Conservation (phyloP, 441 rosid genomes). For the Adansonia rubrostipa region DNA sequence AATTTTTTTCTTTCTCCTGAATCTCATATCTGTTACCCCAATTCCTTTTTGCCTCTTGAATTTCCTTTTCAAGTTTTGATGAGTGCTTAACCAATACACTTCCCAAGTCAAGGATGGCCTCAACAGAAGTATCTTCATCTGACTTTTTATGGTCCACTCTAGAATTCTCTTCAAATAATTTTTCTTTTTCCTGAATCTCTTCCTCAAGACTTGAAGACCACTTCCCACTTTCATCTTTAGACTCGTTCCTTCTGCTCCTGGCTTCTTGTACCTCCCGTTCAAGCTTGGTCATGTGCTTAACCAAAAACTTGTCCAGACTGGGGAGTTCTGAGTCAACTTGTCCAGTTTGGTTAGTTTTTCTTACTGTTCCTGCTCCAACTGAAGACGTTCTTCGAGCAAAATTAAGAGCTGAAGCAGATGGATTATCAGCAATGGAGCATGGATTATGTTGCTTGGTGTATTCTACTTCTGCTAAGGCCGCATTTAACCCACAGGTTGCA, state of each 20-base stretch:
- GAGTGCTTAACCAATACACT: slow-evolving; percentile 61
- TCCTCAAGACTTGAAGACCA: slow-evolving; percentile 57
- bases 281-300: slow-evolving; percentile 77
- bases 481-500: slow-evolving; percentile 92
- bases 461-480: slow-evolving; percentile 76
- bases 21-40: slow-evolving; percentile 39
- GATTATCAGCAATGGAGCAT: slow-evolving; percentile 29
- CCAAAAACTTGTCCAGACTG: slow-evolving; percentile 82
- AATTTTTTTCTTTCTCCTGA: slow-evolving; percentile 60
- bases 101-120: slow-evolving; percentile 55
- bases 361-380: slow-evolving; percentile 36
- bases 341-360: slow-evolving; percentile 34
- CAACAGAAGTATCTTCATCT: slow-evolving; percentile 33
- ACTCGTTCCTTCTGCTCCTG: slow-evolving; percentile 47
- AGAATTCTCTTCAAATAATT: slow-evolving; percentile 35
- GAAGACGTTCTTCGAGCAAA: slow-evolving; percentile 48
- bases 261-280: slow-evolving; percentile 90
- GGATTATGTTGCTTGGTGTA: slow-evolving; percentile 39
- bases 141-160: slow-evolving; percentile 32
- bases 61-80: slow-evolving; percentile 67
- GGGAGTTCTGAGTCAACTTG: slow-evolving; percentile 54
- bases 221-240: slow-evolving; percentile 41
- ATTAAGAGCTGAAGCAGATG: slow-evolving; percentile 35
- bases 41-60: slow-evolving; percentile 60
- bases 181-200: slow-evolving; percentile 70